These are phyloP conservation scores for Candida glaebosa DNA, from an alignment of 805 yeast genomes.

Conservation along the genomic window DNA sequence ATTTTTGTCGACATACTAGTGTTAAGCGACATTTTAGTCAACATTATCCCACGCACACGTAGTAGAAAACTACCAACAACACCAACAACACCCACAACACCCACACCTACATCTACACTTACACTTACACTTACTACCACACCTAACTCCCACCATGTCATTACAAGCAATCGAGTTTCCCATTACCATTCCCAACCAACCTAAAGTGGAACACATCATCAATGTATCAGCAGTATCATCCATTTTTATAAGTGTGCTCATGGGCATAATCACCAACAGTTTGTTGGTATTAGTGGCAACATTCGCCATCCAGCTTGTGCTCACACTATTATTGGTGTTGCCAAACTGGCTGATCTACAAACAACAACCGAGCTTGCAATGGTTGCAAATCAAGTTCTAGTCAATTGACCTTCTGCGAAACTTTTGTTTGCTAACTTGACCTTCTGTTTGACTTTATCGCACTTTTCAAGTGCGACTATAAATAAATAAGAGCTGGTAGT, in stretches of 20 bases:
- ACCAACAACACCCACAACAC: neutral
- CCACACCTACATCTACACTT: no score
- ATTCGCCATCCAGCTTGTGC: conserved; percentile 8
- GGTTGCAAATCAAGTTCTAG: conserved; percentile 9
- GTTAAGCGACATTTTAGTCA: no score
- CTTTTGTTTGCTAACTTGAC: neutral
- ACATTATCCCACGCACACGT: no score
- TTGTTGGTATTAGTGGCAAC: conserved; percentile 3
- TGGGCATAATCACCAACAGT: conserved; percentile 7
- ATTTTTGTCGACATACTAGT: no score
- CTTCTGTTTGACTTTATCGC: neutral
- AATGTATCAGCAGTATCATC: conserved; percentile 4
- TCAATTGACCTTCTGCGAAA: neutral
- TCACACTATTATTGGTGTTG: conserved; percentile 6
- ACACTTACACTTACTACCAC: neutral
- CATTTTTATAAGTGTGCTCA: conserved; percentile 4
- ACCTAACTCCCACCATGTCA: neutral
- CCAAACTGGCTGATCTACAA: conserved; percentile 10
- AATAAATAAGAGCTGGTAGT: neutral
- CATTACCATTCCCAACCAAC: conserved; percentile 12
- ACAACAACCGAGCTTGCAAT: conserved; percentile 6
- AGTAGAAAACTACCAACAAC: no score
- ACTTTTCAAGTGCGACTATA: neutral
- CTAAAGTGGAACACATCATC: conserved; percentile 6
- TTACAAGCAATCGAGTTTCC: conserved; percentile 10